Evolutionary conservation across 257 asterid species (phyloP), one percentile per base, ranked within the genome.

Genomic region (Salvia splendens): DNA sequence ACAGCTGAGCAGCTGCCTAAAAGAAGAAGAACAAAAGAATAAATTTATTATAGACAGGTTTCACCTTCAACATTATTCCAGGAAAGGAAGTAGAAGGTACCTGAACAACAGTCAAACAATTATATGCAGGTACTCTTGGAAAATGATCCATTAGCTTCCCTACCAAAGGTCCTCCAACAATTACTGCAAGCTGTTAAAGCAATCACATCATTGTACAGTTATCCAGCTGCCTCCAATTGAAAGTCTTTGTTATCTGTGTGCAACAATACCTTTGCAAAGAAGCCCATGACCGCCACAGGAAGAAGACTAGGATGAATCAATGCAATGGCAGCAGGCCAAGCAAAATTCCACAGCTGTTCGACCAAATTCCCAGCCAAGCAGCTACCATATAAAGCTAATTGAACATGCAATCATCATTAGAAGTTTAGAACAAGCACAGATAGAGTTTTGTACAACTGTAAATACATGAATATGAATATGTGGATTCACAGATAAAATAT

Each of bases 261-360:
- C 40, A 66, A 15, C 14, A 14, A 77, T 83, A 91, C 99, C 96
- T 94, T 88, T 38, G 93, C 87, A 60, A 83, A 77, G 61, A 91
- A 94, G 12, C 95, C 89, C 80, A 87, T 80, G 45, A 84, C 76
- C 78, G 99, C 99, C 59, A 94, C 97, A 66, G 99, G 96, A 75
- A 87, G 97, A 82, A 90, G 97, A 68, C 97, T 91, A 38, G 92
- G 88, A 77, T 87, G 96, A 68, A 88, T 82, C 84, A 91, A 74
- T 50, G 96, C 96, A 80, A 94, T 86, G 76, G 99, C 83, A 67
- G 91, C 95, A 63, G 99, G 99, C 89, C 95, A 94, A 67, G 97
- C 91, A 33, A 94, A 91, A 81, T 71, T 88, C 99, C 99, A 91
- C 11, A 94, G 96, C 80, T 94, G 97, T 79, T 94, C 99, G 75